Evolutionary conservation across 139 green algal genomes (phyloP).

Genomic region (Prasinococcaceae sp.): DNA sequence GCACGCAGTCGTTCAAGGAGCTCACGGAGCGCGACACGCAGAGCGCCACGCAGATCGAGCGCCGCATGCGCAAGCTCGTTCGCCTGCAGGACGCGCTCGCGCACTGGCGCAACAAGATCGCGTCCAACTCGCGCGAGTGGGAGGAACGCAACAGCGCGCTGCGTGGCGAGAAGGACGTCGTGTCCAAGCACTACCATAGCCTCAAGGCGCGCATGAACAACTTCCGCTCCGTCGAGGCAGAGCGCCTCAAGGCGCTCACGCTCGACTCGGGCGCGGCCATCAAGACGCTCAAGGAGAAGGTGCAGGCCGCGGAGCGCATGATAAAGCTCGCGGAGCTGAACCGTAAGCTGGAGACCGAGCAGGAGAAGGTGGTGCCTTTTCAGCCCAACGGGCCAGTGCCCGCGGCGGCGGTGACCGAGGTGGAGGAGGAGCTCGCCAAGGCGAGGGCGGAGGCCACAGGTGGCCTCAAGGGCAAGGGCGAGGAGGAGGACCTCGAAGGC

Average conservation of each 20-base stretch:
- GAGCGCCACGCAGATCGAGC: constrained; percentile 59
- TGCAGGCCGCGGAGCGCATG: constrained; percentile 43
- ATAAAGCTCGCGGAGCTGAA: constrained; percentile 62
- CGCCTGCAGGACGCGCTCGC: constrained; percentile 52
- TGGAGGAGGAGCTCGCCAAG: not conserved
- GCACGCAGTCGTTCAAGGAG: constrained; percentile 49
- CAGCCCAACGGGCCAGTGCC: constrained; percentile 7
- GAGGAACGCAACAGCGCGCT: constrained; percentile 54
- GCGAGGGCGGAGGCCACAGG: not conserved
- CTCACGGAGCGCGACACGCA: constrained; percentile 54
- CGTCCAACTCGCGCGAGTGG: constrained; percentile 57
- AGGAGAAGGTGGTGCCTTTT: constrained; percentile 60
- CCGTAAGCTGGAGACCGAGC: constrained; percentile 59
- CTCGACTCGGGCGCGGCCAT: constrained; percentile 27
- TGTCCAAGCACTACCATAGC: constrained; percentile 54
- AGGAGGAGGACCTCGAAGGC: not conserved
- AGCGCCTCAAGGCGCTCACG: constrained; percentile 44
- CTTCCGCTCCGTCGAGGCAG: constrained; percentile 35
- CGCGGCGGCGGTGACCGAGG: constrained; percentile 12
- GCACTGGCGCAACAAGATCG: constrained; percentile 70
- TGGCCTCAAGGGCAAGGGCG: not conserved
- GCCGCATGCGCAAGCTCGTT: constrained; percentile 60
- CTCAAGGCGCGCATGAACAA: constrained; percentile 48
- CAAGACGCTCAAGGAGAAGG: constrained; percentile 30
- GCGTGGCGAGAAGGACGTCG: constrained; percentile 64